Percentiles rank a stretch among this genome's conserved stretches.
phyloP scores from a whole-genome alignment of 2,329 filamentous ascomycete genomes.

The Parafenestella ontariensis region DNA sequence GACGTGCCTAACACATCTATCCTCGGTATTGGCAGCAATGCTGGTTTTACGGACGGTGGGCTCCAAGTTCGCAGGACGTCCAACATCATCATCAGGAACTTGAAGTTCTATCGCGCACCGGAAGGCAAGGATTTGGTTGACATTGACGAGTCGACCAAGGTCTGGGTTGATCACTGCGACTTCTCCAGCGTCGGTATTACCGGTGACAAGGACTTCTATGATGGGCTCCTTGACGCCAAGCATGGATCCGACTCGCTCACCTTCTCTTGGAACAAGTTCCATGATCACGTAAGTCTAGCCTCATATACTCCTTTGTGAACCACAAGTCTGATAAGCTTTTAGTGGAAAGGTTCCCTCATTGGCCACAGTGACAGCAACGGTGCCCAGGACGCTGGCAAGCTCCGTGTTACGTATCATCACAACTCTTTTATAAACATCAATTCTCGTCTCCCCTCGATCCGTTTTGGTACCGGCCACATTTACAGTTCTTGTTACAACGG shows the following conservation, averaged over 20 bases:
- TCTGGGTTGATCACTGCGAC: constrained; percentile 71
- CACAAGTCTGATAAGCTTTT: constrained; percentile 7
- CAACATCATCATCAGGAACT: constrained; percentile 70
- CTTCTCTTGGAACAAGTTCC: constrained; percentile 60
- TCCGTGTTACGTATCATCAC: constrained; percentile 71
- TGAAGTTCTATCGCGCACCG: constrained; percentile 65
- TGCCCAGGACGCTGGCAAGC: constrained; percentile 63
- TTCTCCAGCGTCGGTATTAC: constrained; percentile 61
- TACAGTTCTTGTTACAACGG: constrained; percentile 59
- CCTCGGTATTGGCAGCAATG: constrained; percentile 52
- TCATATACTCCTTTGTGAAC: neutral
- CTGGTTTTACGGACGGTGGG: constrained; percentile 55
- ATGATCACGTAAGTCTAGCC: constrained; percentile 56
- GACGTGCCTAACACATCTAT: constrained; percentile 33
- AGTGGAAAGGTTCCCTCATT: constrained; percentile 66
- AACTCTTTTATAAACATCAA: constrained; percentile 71
- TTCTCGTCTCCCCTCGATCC: constrained; percentile 68
- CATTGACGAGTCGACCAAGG: constrained; percentile 63
- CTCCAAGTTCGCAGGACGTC: constrained; percentile 60
- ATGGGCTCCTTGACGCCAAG: constrained; percentile 64
- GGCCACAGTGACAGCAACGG: constrained; percentile 66
- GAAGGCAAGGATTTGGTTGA: constrained; percentile 66
- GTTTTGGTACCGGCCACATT: constrained; percentile 70
- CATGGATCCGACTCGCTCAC: constrained; percentile 69
- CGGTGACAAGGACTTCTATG: constrained; percentile 42